Percentiles rank a stretch among this genome's conserved stretches.
Evolutionary conservation across 371 early-diverging fungal species (phyloP).

Genomic region (Zychaea mexicana): DNA sequence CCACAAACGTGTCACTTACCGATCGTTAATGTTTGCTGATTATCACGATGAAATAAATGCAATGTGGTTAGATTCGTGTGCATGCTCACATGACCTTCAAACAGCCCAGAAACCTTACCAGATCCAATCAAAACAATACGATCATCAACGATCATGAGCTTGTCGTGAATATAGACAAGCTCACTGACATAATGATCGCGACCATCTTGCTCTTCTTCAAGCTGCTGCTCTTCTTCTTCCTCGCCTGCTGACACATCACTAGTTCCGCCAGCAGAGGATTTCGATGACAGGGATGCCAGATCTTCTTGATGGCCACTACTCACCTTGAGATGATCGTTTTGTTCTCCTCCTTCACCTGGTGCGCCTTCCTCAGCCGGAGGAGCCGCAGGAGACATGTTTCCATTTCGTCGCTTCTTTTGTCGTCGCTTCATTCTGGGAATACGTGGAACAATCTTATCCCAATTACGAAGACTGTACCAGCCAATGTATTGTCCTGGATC

Average conservation of each 20-base stretch:
- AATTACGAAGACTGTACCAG: constrained; percentile 78
- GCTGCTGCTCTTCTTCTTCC: constrained; percentile 1
- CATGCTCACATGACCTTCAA: not conserved
- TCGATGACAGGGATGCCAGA: not conserved
- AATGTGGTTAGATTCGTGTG: not conserved
- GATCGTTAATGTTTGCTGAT: constrained; percentile 50
- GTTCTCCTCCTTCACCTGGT: not conserved
- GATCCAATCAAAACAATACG: constrained; percentile 83
- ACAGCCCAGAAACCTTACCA: constrained; percentile 46
- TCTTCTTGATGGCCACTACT: constrained; percentile 6
- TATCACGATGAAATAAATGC: not conserved
- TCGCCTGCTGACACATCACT: not conserved
- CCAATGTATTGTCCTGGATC: constrained; percentile 73
- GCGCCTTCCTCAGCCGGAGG: not conserved
- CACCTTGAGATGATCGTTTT: not conserved
- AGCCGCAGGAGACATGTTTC: not conserved
- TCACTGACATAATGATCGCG: constrained; percentile 72
- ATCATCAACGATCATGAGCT: constrained; percentile 92
- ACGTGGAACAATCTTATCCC: constrained; percentile 54
- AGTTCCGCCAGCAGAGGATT: not conserved
- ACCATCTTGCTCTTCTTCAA: constrained; percentile 33
- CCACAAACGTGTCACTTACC: constrained; percentile 18
- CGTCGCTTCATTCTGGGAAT: constrained; percentile 10
- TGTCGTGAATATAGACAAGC: constrained; percentile 90
- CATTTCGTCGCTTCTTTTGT: not conserved